Evolutionary conservation across 768 basidiomycete species (phyloP), one percentile per base, ranked within the genome.

Genomic region (Sporobolomyces roseus): DNA sequence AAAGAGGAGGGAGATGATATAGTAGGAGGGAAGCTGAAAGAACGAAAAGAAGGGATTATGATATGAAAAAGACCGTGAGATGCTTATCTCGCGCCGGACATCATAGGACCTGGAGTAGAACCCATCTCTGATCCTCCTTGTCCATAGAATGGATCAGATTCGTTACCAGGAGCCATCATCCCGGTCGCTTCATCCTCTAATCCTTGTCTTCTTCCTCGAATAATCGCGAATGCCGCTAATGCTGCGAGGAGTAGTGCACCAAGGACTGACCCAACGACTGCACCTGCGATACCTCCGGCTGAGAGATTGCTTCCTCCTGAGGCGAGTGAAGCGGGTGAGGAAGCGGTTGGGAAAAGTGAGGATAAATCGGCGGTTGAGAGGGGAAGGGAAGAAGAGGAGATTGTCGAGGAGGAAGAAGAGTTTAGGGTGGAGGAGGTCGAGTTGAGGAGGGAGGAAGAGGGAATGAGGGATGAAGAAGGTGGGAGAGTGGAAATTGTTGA

Each of bases 101-200:
- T 41, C 54, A 56, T 56, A 2, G 54, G 54, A 17, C 54, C 54
- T 23, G 52, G 32, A 14, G 21, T 25, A 17, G 35, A 41, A 17
- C 54, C 36, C 9, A 23, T 9, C 38, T 41, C 17, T 41, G 38
- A 41, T 10, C 33, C 54, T n/a, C 36, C 38, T 38, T 25, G 13
- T 4, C 54, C 54, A 29, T 56, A 36, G 54, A 36, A 56, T 3
- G 54, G 36, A 56, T 56, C 54, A 4, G 54, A 5, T 25, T 90
- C 90, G 1, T 83, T 80, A 13, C 16, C 9, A 36, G 27, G 29
- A 19, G 49, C 53, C 54, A 56, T 41, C 54, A 56, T 4, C 87
- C 83, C 1, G 88, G 89, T 5, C 84, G 85, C 63, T 83, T 84
- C 55, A 89, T 82, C 74, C 83, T 83, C 52, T 82, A 81, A 7